phyloP scores from a whole-genome alignment of 345 rosid species.

The Arabis hirsuta region DNA sequence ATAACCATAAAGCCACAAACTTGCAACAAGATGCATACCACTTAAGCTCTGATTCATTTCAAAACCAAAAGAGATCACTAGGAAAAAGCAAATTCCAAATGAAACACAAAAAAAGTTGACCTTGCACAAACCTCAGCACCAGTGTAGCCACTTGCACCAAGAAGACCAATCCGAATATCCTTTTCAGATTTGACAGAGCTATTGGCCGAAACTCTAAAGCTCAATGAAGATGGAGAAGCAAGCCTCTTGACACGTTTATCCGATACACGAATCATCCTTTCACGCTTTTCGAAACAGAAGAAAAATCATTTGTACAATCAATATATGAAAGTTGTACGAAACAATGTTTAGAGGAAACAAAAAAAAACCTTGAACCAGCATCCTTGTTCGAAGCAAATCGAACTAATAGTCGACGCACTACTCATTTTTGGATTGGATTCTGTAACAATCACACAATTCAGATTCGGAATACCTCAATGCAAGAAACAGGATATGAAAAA shows the following conservation, averaged over 20 bases:
- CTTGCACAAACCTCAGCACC: slow-evolving; percentile 84
- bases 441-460: slow-evolving; percentile 22
- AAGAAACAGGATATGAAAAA: no score
- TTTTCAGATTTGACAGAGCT: slow-evolving; percentile 38
- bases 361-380: slow-evolving; percentile 25
- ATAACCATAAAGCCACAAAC: no score
- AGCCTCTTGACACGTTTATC: slow-evolving; percentile 44
- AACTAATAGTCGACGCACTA: slow-evolving; percentile 19
- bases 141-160: slow-evolving; percentile 99
- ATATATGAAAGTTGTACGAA: no score
- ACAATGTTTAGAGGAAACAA: no score
- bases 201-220: slow-evolving; percentile 46
- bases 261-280: slow-evolving; percentile 38
- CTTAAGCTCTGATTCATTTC: neutral
- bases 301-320: neutral
- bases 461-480: no score
- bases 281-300: slow-evolving; percentile 11
- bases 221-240: slow-evolving; percentile 39
- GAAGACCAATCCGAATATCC: slow-evolving; percentile 80
- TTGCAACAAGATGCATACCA: no score
- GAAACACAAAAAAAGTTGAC: neutral
- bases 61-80: neutral
- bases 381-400: slow-evolving; percentile 41
- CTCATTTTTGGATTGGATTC: slow-evolving; percentile 36
- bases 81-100: neutral